phyloP scores from a whole-genome alignment of 768 basidiomycete genomes.

The Naganishia vishniacii region DNA sequence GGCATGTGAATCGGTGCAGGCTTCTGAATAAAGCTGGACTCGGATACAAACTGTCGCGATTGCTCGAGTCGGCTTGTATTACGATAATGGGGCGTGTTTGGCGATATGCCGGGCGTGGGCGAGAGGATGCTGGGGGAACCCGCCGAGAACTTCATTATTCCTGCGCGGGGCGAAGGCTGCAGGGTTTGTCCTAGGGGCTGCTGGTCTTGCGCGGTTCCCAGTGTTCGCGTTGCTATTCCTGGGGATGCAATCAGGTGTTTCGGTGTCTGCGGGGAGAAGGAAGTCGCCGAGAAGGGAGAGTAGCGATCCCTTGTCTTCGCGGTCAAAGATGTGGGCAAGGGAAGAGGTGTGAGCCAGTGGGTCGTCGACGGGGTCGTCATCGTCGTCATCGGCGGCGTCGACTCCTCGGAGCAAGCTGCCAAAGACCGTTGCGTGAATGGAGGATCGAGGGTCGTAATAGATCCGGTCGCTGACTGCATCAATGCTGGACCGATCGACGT shows the following conservation, averaged over 20 bases:
- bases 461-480: background rate
- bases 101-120: conserved; percentile 30
- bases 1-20: conserved; percentile 1
- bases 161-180: background rate
- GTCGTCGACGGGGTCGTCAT: conserved; percentile 2
- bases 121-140: conserved; percentile 28
- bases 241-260: conserved; percentile 21
- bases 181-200: background rate
- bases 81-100: conserved; percentile 10
- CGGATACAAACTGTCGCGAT: conserved; percentile 2
- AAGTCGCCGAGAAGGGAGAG: conserved; percentile 30
- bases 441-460: conserved; percentile 24
- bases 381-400: background rate
- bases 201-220: background rate
- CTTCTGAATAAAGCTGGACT: background rate
- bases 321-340: background rate
- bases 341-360: conserved; percentile 17
- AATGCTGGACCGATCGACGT: background rate
- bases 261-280: conserved; percentile 31
- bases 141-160: background rate
- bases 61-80: background rate
- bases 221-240: conserved; percentile 23
- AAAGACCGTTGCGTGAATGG: conserved; percentile 25
- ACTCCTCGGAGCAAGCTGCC: conserved; percentile 20
- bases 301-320: conserved; percentile 13